These are phyloP conservation scores for Suillus americanus DNA, from an alignment of 768 basidiomycete species.

Conservation along the genomic window DNA sequence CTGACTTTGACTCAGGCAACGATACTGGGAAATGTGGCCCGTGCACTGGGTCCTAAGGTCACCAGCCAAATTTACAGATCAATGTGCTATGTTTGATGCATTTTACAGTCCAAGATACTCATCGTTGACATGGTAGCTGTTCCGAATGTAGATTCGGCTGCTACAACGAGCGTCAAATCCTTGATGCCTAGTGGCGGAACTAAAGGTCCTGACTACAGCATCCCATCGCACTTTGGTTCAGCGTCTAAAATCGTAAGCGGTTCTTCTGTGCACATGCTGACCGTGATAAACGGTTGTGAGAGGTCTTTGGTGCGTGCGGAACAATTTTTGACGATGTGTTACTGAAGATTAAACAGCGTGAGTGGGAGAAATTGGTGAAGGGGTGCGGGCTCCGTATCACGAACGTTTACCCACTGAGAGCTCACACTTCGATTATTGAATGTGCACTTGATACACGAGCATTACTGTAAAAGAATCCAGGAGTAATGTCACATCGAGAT, in stretches of 20 bases:
- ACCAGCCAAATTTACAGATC: background rate
- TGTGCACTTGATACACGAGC: conserved; percentile 4
- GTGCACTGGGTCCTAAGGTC: background rate
- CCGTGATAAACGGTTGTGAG: background rate
- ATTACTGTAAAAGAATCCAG: background rate
- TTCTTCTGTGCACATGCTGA: conserved; percentile 5
- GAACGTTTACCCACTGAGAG: conserved; percentile 4
- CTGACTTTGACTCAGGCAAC: background rate
- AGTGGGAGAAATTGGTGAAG: conserved; percentile 5
- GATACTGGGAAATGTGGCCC: background rate
- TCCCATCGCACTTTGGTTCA: conserved; percentile 7
- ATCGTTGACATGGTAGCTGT: conserved; percentile 2
- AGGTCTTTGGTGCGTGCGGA: conserved; percentile 3
- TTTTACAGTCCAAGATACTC: conserved; percentile 6
- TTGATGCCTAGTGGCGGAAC: background rate
- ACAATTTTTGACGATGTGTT: too few species aligned
- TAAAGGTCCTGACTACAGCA: background rate
- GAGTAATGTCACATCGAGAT: background rate
- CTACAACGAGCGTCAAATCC: background rate
- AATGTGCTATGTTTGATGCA: background rate
- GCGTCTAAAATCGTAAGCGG: background rate
- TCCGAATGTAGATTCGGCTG: background rate
- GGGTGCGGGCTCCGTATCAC: conserved; percentile 1
- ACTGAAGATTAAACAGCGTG: background rate
- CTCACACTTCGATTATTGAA: conserved; percentile 6